Conservation (phyloP, 148 eudicot species). For the Rhododendron williamsianum region DNA sequence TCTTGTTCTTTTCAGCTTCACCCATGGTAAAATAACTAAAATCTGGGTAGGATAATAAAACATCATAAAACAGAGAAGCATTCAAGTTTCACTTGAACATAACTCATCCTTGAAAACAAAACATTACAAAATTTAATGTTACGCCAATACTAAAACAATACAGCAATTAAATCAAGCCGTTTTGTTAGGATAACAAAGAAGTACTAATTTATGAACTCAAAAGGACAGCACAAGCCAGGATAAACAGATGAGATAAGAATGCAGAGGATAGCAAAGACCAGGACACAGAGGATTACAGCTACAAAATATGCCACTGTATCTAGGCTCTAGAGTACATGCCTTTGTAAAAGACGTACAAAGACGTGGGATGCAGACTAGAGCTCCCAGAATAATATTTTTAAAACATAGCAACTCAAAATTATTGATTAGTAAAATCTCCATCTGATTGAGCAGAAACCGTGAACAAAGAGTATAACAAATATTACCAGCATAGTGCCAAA, state of each 20-base stretch:
- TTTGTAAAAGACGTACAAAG: no score
- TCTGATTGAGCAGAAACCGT: neutral
- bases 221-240: neutral
- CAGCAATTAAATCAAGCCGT: neutral
- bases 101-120: neutral
- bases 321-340: neutral
- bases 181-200: neutral
- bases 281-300: neutral
- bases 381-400: neutral
- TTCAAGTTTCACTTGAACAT: neutral
- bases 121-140: neutral
- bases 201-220: neutral
- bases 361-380: neutral
- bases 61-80: neutral
- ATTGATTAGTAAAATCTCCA: neutral
- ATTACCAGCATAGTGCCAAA: slow-evolving; percentile 88
- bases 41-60: neutral
- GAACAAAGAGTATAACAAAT: neutral
- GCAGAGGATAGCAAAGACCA: neutral
- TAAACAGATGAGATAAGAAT: neutral
- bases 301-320: neutral
- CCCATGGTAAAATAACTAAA: neutral
- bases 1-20: neutral
- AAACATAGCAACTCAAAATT: neutral
- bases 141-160: neutral